Conservation (phyloP, 495 filamentous ascomycete genomes). For the Lophiotrema nucula region DNA sequence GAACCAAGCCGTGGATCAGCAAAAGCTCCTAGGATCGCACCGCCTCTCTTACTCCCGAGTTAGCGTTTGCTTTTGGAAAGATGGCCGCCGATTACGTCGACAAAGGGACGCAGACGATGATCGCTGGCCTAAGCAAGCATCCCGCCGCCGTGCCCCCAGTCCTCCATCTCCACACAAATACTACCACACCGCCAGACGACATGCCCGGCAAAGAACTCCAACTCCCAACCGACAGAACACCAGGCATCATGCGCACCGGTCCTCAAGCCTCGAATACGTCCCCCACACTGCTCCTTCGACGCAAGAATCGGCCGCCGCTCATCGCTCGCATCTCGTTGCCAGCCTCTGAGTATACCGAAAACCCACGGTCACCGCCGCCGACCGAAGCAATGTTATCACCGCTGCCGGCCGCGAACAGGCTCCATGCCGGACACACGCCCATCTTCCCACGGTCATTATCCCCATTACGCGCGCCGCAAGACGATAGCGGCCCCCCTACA, state of each 20-base stretch:
- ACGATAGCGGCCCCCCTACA: background rate
- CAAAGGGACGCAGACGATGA: conserved; percentile 5
- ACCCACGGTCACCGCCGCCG: conserved; percentile 7
- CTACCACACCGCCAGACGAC: conserved; percentile 14
- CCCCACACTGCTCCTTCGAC: conserved; percentile 5
- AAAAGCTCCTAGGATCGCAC: too few relatives aligned
- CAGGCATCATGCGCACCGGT: background rate
- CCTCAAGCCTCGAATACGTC: background rate
- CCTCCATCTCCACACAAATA: conserved; percentile 1
- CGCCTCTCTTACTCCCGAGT: too few relatives aligned
- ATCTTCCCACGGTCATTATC: conserved; percentile 19
- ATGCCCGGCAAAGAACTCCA: conserved; percentile 11
- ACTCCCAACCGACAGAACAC: background rate
- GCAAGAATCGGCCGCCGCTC: conserved; percentile 8
- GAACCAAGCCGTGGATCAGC: too few relatives aligned
- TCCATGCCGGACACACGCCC: conserved; percentile 31
- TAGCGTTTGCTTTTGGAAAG: too few relatives aligned
- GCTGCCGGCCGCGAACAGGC: conserved; percentile 20
- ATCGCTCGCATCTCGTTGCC: conserved; percentile 19
- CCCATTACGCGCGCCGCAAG: background rate
- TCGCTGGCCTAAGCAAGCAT: conserved; percentile 17
- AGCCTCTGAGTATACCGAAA: background rate
- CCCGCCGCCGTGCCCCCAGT: conserved; percentile 7
- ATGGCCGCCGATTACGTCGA: conserved; percentile 25
- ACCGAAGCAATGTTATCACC: conserved; percentile 14